A percentile compares a stretch with the other conserved stretches of the same genome.
phyloP scores from a whole-genome alignment of 2,329 filamentous ascomycete species.

The Penicillium occitanis region DNA sequence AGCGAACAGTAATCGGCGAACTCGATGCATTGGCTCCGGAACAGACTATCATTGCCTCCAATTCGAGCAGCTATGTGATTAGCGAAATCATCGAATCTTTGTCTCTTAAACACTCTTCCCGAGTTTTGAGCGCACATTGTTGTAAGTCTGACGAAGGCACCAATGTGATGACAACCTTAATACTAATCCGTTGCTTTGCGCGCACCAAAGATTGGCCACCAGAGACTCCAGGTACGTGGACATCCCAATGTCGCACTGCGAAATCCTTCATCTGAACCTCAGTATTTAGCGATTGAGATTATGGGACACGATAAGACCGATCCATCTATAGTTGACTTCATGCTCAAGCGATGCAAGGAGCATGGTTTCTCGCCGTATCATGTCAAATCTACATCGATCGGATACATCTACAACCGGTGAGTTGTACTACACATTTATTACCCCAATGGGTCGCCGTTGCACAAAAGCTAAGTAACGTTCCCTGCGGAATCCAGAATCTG shows the following conservation, averaged over 20 bases:
- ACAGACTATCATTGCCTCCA: constrained; percentile 47
- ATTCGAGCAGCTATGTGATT: constrained; percentile 51
- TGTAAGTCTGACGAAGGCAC: constrained; percentile 32
- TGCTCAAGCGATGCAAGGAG: constrained; percentile 31
- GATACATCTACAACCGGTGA: constrained; percentile 44
- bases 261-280: background rate
- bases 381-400: constrained; percentile 38
- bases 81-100: constrained; percentile 45
- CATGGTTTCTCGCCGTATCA: constrained; percentile 42
- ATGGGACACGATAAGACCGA: constrained; percentile 40
- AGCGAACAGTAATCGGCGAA: constrained; percentile 41
- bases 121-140: constrained; percentile 48
- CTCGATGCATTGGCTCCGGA: constrained; percentile 40
- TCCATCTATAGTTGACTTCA: constrained; percentile 30
- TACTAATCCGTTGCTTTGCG: background rate
- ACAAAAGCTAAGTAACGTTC: background rate
- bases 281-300: constrained; percentile 36
- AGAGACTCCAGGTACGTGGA: constrained; percentile 34
- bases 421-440: background rate
- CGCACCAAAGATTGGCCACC: constrained; percentile 39
- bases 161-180: background rate
- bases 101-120: constrained; percentile 33
- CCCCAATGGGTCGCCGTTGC: background rate
- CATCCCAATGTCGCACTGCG: background rate
- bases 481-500: constrained; percentile 33